Evolutionary conservation across 2,329 filamentous ascomycete genomes (phyloP).

Genomic region (Sporothrix brunneoviolacea): DNA sequence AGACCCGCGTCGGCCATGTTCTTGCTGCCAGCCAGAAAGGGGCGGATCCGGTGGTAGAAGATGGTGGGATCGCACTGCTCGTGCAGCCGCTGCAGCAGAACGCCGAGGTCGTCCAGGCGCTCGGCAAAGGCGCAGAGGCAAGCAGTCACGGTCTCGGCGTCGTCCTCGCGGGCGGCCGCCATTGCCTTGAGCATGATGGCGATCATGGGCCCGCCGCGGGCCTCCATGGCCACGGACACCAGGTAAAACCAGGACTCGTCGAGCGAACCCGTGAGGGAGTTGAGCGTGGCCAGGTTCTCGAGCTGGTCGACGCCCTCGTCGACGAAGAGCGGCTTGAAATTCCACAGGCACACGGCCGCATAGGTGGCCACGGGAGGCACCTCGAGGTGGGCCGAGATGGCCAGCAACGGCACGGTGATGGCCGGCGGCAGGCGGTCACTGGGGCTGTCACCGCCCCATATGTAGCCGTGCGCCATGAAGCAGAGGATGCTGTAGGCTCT

Average conservation of each 20-base stretch:
- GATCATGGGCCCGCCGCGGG: conserved; percentile 78
- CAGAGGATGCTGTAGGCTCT: conserved; percentile 84
- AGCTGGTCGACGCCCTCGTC: conserved; percentile 76
- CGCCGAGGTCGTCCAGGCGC: conserved; percentile 75
- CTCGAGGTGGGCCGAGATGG: conserved; percentile 71
- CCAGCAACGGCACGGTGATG: conserved; percentile 75
- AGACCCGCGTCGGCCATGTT: conserved; percentile 94
- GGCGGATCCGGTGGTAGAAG: conserved; percentile 94
- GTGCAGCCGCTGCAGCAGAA: conserved; percentile 80
- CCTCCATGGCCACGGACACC: conserved; percentile 91
- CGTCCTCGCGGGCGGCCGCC: conserved; percentile 63
- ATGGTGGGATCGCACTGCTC: conserved; percentile 90
- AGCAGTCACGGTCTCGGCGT: conserved; percentile 64
- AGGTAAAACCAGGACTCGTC: conserved; percentile 99
- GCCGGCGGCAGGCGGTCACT: conserved; percentile 71
- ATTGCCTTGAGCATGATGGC: conserved; percentile 86
- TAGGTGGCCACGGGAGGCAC: conserved; percentile 92
- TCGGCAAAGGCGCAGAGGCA: conserved; percentile 81
- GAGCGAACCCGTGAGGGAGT: conserved; percentile 86
- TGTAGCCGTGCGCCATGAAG: conserved; percentile 91
- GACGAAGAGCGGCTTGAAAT: conserved; percentile 86
- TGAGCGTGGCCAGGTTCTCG: conserved; percentile 79
- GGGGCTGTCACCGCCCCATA: conserved; percentile 84
- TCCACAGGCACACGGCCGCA: conserved; percentile 88
- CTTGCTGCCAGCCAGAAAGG: conserved; percentile 91